Conservation (phyloP, 2,329 filamentous ascomycete species). For the Pestalotiopsis sp. region DNA sequence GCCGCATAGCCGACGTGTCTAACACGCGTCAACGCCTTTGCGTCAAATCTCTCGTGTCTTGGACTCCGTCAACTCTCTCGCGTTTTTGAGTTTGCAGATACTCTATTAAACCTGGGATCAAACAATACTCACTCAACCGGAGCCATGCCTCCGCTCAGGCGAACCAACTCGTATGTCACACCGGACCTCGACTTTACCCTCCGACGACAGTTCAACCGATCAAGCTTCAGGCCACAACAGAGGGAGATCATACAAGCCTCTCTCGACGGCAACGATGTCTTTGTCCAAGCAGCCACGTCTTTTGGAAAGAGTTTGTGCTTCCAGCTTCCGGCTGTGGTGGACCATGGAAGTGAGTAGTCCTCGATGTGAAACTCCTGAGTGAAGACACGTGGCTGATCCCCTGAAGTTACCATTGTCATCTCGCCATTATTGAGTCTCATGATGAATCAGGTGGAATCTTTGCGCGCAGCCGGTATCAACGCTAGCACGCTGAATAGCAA, state of each 20-base stretch:
- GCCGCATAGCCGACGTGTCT: background rate
- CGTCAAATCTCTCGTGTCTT: background rate
- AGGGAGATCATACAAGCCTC: conserved; percentile 84
- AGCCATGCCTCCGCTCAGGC: conserved; percentile 29
- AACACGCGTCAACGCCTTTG: background rate
- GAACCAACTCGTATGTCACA: conserved; percentile 30
- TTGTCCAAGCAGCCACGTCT: conserved; percentile 85
- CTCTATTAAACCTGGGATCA: background rate
- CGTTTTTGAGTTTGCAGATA: background rate
- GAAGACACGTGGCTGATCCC: conserved; percentile 17
- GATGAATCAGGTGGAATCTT: conserved; percentile 89
- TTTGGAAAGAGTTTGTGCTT: conserved; percentile 96
- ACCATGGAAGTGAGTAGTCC: conserved; percentile 70
- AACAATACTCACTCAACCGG: background rate
- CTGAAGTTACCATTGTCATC: conserved; percentile 79
- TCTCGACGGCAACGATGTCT: conserved; percentile 83
- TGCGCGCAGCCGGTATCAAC: conserved; percentile 71
- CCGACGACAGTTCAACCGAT: conserved; percentile 64
- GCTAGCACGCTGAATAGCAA: conserved; percentile 88
- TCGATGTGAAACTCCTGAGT: conserved; percentile 20
- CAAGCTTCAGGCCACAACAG: conserved; percentile 68
- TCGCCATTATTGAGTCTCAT: conserved; percentile 88
- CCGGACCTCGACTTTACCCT: conserved; percentile 65
- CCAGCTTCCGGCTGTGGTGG: conserved; percentile 85
- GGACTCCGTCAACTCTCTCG: background rate